phyloP scores from a whole-genome alignment of 495 filamentous ascomycete species.

The Sabuloglossum arenarium region DNA sequence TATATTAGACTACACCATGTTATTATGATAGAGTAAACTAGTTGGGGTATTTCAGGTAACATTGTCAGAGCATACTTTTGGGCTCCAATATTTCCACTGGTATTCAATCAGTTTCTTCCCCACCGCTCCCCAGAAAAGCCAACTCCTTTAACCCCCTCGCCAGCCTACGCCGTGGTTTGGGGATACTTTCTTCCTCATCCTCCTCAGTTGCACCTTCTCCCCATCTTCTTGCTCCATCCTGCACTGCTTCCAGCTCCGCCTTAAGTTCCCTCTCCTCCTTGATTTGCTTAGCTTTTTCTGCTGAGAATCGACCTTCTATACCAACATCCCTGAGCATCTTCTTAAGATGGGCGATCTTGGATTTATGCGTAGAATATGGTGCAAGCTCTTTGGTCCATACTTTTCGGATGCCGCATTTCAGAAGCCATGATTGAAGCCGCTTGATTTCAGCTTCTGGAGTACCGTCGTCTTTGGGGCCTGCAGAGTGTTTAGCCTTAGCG shows the following conservation, averaged over 20 bases:
- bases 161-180: constrained; percentile 19
- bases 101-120: constrained; percentile 30
- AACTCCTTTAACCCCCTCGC: constrained; percentile 27
- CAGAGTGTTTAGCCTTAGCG: constrained; percentile 16
- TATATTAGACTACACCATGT: too few species aligned
- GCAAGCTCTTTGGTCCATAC: constrained; percentile 71
- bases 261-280: constrained; percentile 65
- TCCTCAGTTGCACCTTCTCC: constrained; percentile 29
- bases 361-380: constrained; percentile 50
- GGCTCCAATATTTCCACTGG: background rate
- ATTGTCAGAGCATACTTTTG: too few species aligned
- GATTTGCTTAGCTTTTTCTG: constrained; percentile 65
- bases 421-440: constrained; percentile 65
- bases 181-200: constrained; percentile 21
- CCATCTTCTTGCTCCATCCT: constrained; percentile 60
- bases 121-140: constrained; percentile 30
- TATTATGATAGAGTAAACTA: too few species aligned
- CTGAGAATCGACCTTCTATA: constrained; percentile 72
- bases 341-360: constrained; percentile 68
- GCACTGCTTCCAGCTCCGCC: constrained; percentile 62
- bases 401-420: constrained; percentile 88
- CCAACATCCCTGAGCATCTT: constrained; percentile 57
- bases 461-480: constrained; percentile 25
- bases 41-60: too few species aligned
- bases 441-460: constrained; percentile 70